Percentiles rank a stretch among this genome's conserved stretches.
Evolutionary conservation across 441 rosid species (phyloP).

Genomic region (Macaranga tanarius): DNA sequence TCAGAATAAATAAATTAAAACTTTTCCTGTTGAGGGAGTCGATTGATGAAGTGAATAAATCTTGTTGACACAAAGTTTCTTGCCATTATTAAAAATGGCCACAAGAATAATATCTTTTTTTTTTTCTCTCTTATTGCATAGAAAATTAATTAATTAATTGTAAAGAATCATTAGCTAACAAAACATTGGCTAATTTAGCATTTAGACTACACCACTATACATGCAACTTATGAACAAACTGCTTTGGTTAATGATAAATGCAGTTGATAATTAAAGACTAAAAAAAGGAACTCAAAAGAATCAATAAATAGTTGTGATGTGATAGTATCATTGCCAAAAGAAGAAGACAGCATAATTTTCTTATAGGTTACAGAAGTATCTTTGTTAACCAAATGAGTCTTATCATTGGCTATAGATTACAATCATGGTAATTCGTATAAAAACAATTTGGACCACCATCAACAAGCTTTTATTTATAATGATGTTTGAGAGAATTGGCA

Average conservation of each 20-base stretch:
- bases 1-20: neutral
- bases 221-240: neutral
- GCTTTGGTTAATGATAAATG: neutral
- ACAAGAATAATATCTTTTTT: neutral
- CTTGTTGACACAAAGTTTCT: neutral
- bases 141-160: neutral
- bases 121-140: neutral
- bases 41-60: slow-evolving; percentile 3
- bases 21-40: neutral
- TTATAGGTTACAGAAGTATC: too few relatives aligned
- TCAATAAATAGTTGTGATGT: neutral
- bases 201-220: neutral
- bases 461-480: too few relatives aligned
- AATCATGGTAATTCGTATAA: too few relatives aligned
- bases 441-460: too few relatives aligned
- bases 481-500: too few relatives aligned
- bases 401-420: too few relatives aligned
- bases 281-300: too few relatives aligned
- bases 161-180: slow-evolving; percentile 3
- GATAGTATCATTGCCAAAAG: neutral
- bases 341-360: neutral
- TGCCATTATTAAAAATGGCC: neutral
- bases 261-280: neutral
- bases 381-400: too few relatives aligned
- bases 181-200: slow-evolving; percentile 1